Conservation (phyloP, 805 yeast genomes). For the Huiozyma naganishii region DNA sequence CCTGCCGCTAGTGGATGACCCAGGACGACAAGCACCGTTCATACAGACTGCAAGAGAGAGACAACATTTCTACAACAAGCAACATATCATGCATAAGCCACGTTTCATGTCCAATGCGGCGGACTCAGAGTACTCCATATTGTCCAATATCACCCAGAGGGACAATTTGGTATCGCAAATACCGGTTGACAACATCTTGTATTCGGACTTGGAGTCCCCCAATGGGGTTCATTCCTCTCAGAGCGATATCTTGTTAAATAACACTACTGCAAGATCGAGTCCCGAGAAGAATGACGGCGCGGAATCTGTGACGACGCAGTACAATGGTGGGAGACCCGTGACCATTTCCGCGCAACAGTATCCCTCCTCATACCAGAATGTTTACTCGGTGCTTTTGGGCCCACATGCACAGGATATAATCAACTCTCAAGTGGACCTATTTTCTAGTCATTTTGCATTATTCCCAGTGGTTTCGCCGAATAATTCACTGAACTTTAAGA, state of each 20-base stretch:
- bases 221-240: not conserved
- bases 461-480: constrained; percentile 16
- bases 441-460: constrained; percentile 23
- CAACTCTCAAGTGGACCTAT: constrained; percentile 17
- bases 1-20: constrained; percentile 5
- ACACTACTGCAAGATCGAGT: not conserved
- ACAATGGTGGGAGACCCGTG: not conserved
- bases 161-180: constrained; percentile 20
- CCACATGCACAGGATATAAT: constrained; percentile 18
- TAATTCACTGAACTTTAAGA: constrained; percentile 15
- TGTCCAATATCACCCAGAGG: constrained; percentile 50
- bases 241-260: not conserved
- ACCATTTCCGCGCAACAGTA: constrained; percentile 11
- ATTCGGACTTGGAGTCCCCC: not conserved
- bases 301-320: not conserved
- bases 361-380: constrained; percentile 14
- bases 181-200: constrained; percentile 13
- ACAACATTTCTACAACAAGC: constrained; percentile 15
- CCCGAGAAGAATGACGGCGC: constrained; percentile 1
- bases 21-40: not conserved
- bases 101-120: constrained; percentile 61
- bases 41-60: constrained; percentile 7
- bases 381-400: constrained; percentile 22
- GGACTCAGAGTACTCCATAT: constrained; percentile 57
- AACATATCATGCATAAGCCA: constrained; percentile 24